Conservation (phyloP, 2,329 filamentous ascomycete genomes). For the Trichophyton rubrum region DNA sequence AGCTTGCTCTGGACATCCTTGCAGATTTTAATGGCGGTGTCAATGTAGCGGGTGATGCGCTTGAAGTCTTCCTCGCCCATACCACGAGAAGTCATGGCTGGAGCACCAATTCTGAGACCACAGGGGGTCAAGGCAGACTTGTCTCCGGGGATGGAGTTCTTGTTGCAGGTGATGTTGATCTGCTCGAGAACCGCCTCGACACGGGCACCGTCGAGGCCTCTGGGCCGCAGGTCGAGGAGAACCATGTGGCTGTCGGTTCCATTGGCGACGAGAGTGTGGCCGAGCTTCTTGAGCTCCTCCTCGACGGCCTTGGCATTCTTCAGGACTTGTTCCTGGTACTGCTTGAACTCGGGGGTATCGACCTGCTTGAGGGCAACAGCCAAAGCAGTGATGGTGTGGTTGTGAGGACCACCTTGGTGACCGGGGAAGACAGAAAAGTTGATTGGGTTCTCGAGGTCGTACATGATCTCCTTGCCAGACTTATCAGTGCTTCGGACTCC, state of each 20-base stretch:
- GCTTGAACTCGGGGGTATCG: conserved; percentile 74
- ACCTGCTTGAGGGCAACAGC: conserved; percentile 92
- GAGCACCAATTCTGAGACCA: conserved; percentile 90
- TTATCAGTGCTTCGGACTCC: conserved; percentile 78
- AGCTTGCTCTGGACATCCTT: conserved; percentile 73
- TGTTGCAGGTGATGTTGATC: conserved; percentile 99
- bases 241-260: conserved; percentile 98
- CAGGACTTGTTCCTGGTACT: conserved; percentile 83
- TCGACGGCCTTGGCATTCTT: conserved; percentile 84
- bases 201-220: conserved; percentile 76
- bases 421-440: conserved; percentile 96
- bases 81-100: conserved; percentile 92
- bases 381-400: conserved; percentile 95
- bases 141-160: conserved; percentile 96
- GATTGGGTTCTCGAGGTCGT: conserved; percentile 85
- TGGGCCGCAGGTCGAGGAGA: conserved; percentile 78
- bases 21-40: conserved; percentile 76
- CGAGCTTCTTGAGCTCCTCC: conserved; percentile 53
- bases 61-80: conserved; percentile 89
- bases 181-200: conserved; percentile 93
- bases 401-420: conserved; percentile 95
- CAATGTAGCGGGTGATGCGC: conserved; percentile 79
- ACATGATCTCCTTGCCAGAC: conserved; percentile 72
- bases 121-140: conserved; percentile 90
- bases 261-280: conserved; percentile 81